These are phyloP conservation scores for Chaetoceros muelleri DNA, from an alignment of 108 stramenopile species.

Conservation along the genomic window DNA sequence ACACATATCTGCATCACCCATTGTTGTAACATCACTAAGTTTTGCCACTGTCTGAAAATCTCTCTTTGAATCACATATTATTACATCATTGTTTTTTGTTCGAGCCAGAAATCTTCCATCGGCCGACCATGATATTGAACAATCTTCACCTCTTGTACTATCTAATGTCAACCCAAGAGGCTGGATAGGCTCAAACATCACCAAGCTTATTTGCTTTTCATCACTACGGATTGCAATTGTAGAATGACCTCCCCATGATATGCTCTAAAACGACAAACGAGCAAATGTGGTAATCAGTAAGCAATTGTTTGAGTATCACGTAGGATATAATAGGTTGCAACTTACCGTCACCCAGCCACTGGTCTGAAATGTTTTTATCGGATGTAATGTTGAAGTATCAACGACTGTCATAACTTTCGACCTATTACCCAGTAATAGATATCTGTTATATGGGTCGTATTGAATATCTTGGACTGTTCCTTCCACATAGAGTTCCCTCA, in stretches of 20 bases:
- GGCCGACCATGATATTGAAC: slow-evolving; percentile 13
- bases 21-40: background rate
- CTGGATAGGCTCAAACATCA: slow-evolving; percentile 17
- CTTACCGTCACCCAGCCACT: slow-evolving; percentile 22
- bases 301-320: background rate
- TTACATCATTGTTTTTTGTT: slow-evolving; percentile 1
- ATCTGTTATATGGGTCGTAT: slow-evolving; percentile 16
- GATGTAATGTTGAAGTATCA: slow-evolving; percentile 20
- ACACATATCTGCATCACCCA: background rate
- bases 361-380: slow-evolving; percentile 17
- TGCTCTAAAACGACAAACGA: background rate
- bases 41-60: slow-evolving; percentile 2
- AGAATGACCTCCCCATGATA: slow-evolving; percentile 17
- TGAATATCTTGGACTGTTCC: slow-evolving; percentile 21
- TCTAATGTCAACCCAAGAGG: slow-evolving; percentile 1
- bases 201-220: slow-evolving; percentile 4
- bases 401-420: slow-evolving; percentile 14
- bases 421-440: slow-evolving; percentile 17
- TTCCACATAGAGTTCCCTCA: slow-evolving; percentile 17
- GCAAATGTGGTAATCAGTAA: background rate
- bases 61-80: slow-evolving; percentile 6
- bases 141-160: slow-evolving; percentile 3
- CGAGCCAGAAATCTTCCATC: slow-evolving; percentile 15
- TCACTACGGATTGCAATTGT: slow-evolving; percentile 14
- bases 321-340: background rate